Conservation (phyloP, 2,329 filamentous ascomycete genomes). For the Ascochyta lentis region DNA sequence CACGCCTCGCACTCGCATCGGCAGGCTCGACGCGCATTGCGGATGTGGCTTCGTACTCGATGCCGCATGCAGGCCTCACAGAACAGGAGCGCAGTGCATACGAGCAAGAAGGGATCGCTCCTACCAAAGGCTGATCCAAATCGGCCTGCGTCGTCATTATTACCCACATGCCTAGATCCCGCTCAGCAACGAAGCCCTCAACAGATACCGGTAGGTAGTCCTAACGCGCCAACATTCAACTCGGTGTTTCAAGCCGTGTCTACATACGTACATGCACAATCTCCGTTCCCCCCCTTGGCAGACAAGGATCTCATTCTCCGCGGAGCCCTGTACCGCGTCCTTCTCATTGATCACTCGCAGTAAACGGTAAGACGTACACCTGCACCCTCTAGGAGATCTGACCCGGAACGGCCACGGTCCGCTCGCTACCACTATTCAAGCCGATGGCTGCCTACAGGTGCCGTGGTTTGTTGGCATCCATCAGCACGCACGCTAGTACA, state of each 20-base stretch:
- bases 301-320: not conserved
- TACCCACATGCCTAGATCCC: not conserved
- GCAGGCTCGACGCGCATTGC: not conserved
- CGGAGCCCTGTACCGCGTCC: not conserved
- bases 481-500: not conserved
- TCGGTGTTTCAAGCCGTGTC: too few species aligned
- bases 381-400: not conserved
- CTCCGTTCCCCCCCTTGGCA: not conserved
- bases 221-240: too few species aligned
- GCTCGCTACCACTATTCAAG: slow-evolving; percentile 11
- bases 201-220: not conserved
- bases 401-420: slow-evolving; percentile 8
- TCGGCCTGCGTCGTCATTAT: not conserved
- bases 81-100: not conserved
- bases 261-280: not conserved
- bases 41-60: not conserved
- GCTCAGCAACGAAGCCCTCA: slow-evolving; percentile 1
- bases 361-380: slow-evolving; percentile 3
- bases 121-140: not conserved
- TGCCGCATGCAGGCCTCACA: not conserved
- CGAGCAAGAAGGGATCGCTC: not conserved
- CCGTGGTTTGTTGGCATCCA: not conserved
- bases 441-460: slow-evolving; percentile 1
- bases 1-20: not conserved
- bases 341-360: not conserved